Percentiles rank a stretch among this genome's conserved stretches.
These are phyloP conservation scores for Coniella lustricola DNA, from an alignment of 2,329 filamentous ascomycete genomes.

Conservation along the genomic window DNA sequence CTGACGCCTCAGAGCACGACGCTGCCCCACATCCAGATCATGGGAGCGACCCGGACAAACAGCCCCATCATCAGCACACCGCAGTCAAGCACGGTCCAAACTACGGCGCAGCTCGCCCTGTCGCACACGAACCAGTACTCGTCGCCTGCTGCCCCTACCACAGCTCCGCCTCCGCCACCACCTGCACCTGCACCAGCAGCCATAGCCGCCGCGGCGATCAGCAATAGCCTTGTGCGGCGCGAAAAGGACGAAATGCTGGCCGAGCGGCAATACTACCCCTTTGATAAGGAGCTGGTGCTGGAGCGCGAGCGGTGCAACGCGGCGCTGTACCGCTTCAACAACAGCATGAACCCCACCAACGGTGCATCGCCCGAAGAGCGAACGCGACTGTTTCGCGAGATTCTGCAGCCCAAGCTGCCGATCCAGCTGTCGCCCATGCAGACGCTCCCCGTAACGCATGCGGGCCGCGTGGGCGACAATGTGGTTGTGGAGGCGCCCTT, in stretches of 20 bases:
- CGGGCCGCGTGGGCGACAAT: conserved; percentile 63
- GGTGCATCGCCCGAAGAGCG: conserved; percentile 65
- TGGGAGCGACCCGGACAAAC: conserved; percentile 43
- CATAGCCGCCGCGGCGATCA: background rate
- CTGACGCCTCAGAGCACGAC: conserved; percentile 43
- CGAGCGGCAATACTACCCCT: conserved; percentile 72
- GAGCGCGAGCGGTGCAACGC: conserved; percentile 80
- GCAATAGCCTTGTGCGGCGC: conserved; percentile 33
- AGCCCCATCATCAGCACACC: conserved; percentile 36
- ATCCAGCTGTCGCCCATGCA: conserved; percentile 50
- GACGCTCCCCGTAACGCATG: conserved; percentile 43
- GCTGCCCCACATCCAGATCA: conserved; percentile 51
- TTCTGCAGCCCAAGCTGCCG: conserved; percentile 56
- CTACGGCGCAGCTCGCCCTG: conserved; percentile 52
- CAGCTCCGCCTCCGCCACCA: too few relatives aligned
- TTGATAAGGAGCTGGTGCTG: conserved; percentile 66
- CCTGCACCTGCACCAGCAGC: too few relatives aligned
- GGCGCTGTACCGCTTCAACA: conserved; percentile 82
- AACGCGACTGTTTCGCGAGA: conserved; percentile 62
- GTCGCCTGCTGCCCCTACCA: background rate
- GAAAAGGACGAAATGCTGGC: conserved; percentile 89
- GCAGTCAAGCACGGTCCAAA: conserved; percentile 37
- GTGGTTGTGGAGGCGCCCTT: conserved; percentile 83
- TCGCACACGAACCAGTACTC: conserved; percentile 45
- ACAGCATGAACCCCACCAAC: conserved; percentile 66